phyloP scores from a whole-genome alignment of 2,329 filamentous ascomycete species.

The Claviceps purpurea region DNA sequence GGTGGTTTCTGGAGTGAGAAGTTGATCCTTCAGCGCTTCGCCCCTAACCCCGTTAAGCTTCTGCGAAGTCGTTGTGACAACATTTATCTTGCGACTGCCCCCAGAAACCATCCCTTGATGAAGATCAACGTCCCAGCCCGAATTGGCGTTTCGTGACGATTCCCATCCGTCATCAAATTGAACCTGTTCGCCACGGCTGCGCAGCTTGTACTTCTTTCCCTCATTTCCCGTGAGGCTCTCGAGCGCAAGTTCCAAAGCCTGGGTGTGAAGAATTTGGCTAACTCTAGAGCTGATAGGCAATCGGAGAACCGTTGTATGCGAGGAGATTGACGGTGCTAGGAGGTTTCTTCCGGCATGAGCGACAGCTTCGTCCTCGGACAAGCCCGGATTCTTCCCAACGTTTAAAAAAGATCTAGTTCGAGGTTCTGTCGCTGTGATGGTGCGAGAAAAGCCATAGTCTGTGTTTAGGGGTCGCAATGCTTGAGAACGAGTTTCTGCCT shows the following conservation, averaged over 20 bases:
- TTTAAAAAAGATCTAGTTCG: conserved; percentile 60
- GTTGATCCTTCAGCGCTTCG: conserved; percentile 31
- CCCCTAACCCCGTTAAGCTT: conserved; percentile 3
- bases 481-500: conserved; percentile 29
- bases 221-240: conserved; percentile 26
- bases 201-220: conserved; percentile 27
- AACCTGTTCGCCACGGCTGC: conserved; percentile 34
- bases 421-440: conserved; percentile 44
- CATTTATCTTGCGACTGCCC: conserved; percentile 27
- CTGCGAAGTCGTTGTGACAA: background rate
- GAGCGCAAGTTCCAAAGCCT: conserved; percentile 28
- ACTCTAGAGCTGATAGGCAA: conserved; percentile 13
- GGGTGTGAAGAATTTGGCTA: conserved; percentile 13
- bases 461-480: conserved; percentile 31
- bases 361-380: conserved; percentile 45
- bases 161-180: conserved; percentile 48
- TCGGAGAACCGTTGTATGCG: conserved; percentile 31
- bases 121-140: conserved; percentile 42
- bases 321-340: conserved; percentile 27
- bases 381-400: conserved; percentile 49
- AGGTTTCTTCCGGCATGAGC: conserved; percentile 27
- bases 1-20: conserved; percentile 34
- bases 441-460: conserved; percentile 37
- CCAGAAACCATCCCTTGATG: conserved; percentile 37
- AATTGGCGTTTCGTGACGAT: conserved; percentile 31